A percentile compares a stretch with the other conserved stretches of the same genome.
These are phyloP conservation scores for Penstemon davidsonii DNA, from an alignment of 257 asterid species.

Conservation along the genomic window DNA sequence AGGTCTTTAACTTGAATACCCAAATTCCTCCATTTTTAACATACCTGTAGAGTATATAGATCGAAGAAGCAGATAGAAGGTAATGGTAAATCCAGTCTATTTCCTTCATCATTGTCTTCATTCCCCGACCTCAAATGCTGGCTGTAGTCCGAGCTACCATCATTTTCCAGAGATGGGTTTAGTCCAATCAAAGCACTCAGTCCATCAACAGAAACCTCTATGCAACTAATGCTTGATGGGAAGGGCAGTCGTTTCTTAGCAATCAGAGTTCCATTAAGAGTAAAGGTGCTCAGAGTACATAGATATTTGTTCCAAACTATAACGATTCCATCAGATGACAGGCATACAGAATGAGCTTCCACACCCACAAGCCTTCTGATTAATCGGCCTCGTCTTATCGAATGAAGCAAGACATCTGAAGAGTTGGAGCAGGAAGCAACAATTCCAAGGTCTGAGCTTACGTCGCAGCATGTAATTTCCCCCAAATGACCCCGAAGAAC, in stretches of 20 bases:
- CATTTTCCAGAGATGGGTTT: constrained; percentile 62
- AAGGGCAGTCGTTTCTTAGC: constrained; percentile 62
- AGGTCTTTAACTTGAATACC: constrained; percentile 4
- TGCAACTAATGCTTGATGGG: constrained; percentile 66
- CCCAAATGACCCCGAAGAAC: constrained; percentile 90
- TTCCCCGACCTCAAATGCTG: constrained; percentile 28
- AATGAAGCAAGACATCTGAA: constrained; percentile 81
- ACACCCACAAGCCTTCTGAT: constrained; percentile 72
- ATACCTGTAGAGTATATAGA: constrained; percentile 75
- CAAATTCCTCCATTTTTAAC: constrained; percentile 4
- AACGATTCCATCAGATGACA: constrained; percentile 82
- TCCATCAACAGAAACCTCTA: constrained; percentile 90
- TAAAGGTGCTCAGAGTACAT: constrained; percentile 59
- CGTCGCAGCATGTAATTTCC: constrained; percentile 79
- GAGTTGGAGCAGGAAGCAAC: constrained; percentile 84
- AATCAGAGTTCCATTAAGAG: constrained; percentile 74
- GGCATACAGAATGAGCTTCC: constrained; percentile 77
- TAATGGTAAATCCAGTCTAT: constrained; percentile 47
- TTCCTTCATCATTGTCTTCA: constrained; percentile 51
- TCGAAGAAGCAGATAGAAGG: constrained; percentile 91
- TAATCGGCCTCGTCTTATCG: constrained; percentile 81
- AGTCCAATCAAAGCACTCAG: constrained; percentile 74
- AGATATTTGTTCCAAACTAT: constrained; percentile 69
- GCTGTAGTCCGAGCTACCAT: constrained; percentile 39
- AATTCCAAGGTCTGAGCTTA: constrained; percentile 92